Evolutionary conservation across 306 rosid species (phyloP).

Genomic region (Rubus idaeus): DNA sequence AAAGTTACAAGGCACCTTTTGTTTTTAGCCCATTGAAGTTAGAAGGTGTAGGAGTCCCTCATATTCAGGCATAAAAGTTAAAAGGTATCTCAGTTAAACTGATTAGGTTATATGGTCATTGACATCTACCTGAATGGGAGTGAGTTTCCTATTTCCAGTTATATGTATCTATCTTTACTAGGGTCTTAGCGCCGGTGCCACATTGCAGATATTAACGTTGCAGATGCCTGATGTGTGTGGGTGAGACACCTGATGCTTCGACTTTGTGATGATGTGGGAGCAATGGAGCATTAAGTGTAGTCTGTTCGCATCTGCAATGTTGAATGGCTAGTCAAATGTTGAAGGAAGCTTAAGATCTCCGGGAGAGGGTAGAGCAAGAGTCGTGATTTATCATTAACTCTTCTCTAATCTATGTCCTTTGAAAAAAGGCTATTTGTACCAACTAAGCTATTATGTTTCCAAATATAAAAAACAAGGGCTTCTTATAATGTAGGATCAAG

Average conservation of each 20-base stretch:
- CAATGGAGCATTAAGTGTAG: not conserved
- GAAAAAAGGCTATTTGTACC: not conserved
- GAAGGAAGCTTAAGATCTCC: too few species aligned
- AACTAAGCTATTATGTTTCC: not conserved
- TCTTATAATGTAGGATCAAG: not conserved
- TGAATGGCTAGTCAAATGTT: not conserved
- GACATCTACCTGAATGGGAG: not conserved
- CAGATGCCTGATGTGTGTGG: not conserved
- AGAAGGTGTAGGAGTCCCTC: not conserved
- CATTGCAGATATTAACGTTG: not conserved
- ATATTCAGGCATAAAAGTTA: not conserved
- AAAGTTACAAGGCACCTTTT: not conserved
- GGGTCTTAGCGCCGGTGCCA: not conserved
- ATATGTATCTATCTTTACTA: not conserved
- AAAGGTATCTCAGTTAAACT: not conserved
- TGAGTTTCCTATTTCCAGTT: not conserved
- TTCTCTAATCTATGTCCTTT: too few species aligned
- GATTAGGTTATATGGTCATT: not conserved
- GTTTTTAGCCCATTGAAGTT: not conserved
- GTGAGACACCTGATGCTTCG: not conserved
- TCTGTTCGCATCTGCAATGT: not conserved
- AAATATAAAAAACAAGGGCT: too few species aligned
- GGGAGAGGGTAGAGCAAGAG: too few species aligned
- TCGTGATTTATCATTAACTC: too few species aligned
- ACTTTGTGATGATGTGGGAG: not conserved